Evolutionary conservation across 2,329 filamentous ascomycete genomes (phyloP).

Genomic region (Aspergillus udagawae): DNA sequence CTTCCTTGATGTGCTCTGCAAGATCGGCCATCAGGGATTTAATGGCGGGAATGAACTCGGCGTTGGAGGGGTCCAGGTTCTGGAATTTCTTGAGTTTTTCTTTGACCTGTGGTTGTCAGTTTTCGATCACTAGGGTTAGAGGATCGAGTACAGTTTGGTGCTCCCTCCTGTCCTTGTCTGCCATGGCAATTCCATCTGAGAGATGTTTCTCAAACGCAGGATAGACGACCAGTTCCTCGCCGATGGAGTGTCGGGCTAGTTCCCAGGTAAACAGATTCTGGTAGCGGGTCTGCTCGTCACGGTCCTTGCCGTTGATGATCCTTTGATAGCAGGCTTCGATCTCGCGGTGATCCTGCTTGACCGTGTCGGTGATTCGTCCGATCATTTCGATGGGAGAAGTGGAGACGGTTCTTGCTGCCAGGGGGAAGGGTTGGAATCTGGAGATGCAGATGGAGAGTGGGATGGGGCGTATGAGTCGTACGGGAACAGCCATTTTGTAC

Average conservation of each 20-base stretch:
- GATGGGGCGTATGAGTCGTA: neutral
- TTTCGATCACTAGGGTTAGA: neutral
- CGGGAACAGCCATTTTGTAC: neutral
- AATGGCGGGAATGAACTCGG: constrained; percentile 40
- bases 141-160: constrained; percentile 39
- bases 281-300: constrained; percentile 41
- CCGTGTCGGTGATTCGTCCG: constrained; percentile 28
- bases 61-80: constrained; percentile 33
- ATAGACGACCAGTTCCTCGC: constrained; percentile 51
- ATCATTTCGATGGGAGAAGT: neutral
- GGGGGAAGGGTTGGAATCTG: neutral
- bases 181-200: constrained; percentile 40
- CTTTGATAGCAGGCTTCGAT: constrained; percentile 41
- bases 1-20: constrained; percentile 46
- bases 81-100: constrained; percentile 48
- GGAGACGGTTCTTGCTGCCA: neutral
- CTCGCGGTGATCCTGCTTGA: constrained; percentile 39
- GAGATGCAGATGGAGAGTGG: neutral
- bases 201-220: constrained; percentile 50
- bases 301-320: constrained; percentile 36
- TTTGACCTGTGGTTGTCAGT: constrained; percentile 41
- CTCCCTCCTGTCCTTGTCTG: constrained; percentile 46
- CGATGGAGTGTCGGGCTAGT: constrained; percentile 47
- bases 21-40: constrained; percentile 40
- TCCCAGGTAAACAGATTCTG: constrained; percentile 53